Evolutionary conservation across 2,329 filamentous ascomycete genomes (phyloP), one percentile per base, ranked within the genome.

Genomic region (Cordyceps sp.): DNA sequence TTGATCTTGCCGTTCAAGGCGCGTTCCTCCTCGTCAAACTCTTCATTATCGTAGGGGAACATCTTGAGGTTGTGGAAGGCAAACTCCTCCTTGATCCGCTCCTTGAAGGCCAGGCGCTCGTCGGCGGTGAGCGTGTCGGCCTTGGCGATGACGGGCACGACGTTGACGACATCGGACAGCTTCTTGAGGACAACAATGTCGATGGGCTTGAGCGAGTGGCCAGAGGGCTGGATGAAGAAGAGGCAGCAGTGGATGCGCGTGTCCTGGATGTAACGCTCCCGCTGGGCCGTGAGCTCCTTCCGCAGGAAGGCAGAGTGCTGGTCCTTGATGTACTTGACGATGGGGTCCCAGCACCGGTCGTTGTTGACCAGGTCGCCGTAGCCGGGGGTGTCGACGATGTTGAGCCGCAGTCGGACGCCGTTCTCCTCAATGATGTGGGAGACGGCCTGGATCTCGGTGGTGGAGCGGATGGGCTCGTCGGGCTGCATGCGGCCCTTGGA

Each of bases 241-340:
- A 98, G 66, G 62, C 90, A 98, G 77, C 85, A 94, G 70, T 98
- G 90, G 53, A 98, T 94, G 52, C 90, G 82, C 45, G 90, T 98
- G 62, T 98, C 90, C 66, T 93, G 88, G 46, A 98, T 94, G 61
- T 98, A 98, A 51, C 90, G 80, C 64, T 98, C 90, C 62, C 90
- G 83, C 70, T 98, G 90, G 45, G 90, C 90, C 34, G 90, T 96
- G 52, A 98, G 84, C 62, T 98, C 90, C 73, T 98, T 98, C 61
- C 90, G 83, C 47, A 98, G 76, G 66, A 96, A 98, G 50, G 90
- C 88, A 33, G 85, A 94, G 70, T 98, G 90, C 69, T 98, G 90
- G 62, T 98, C 90, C 73, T 98, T 98, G 73, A 98, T 98, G 65
- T 98, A 98, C 70, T 98, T 98, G 70, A 98, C 88, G 57, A 98